These are phyloP conservation scores for Aspergillus sp. DNA, from an alignment of 2,329 filamentous ascomycete species.

Conservation along the genomic window DNA sequence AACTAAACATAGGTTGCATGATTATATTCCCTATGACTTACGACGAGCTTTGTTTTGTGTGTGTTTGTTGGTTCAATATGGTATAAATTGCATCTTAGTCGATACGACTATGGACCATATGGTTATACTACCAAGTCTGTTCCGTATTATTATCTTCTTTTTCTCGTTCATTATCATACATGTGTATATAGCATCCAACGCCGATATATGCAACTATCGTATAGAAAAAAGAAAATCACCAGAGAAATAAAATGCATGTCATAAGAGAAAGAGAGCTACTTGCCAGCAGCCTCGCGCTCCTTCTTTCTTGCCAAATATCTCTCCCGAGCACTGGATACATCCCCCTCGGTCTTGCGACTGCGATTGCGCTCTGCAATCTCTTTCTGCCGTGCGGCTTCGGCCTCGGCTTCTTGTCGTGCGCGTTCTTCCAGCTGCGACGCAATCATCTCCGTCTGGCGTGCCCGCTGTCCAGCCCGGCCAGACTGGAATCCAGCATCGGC, in stretches of 20 bases:
- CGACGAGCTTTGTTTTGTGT: no score
- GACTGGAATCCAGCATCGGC: constrained; percentile 26
- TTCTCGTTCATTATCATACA: no score
- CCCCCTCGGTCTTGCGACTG: constrained; percentile 53
- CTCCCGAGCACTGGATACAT: constrained; percentile 58
- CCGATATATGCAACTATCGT: neutral
- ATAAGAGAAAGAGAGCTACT: neutral
- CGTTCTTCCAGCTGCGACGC: constrained; percentile 55
- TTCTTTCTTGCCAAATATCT: constrained; percentile 58
- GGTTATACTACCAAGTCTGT: no score
- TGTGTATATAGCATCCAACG: neutral
- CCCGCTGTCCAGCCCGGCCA: constrained; percentile 42
- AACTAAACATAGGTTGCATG: no score
- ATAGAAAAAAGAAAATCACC: neutral
- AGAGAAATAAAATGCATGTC: neutral
- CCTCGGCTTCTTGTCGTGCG: constrained; percentile 52
- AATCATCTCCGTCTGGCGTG: constrained; percentile 57
- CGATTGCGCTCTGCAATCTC: constrained; percentile 53
- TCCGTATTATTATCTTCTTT: no score
- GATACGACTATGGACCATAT: neutral
- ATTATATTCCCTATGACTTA: no score
- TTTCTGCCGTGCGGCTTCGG: constrained; percentile 51
- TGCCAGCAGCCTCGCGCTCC: constrained; percentile 40
- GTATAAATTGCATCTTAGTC: constrained; percentile 1
- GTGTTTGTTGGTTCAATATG: neutral